These are phyloP conservation scores for Didymella arachidicola DNA, from an alignment of 2,329 filamentous ascomycete species.

Conservation along the genomic window DNA sequence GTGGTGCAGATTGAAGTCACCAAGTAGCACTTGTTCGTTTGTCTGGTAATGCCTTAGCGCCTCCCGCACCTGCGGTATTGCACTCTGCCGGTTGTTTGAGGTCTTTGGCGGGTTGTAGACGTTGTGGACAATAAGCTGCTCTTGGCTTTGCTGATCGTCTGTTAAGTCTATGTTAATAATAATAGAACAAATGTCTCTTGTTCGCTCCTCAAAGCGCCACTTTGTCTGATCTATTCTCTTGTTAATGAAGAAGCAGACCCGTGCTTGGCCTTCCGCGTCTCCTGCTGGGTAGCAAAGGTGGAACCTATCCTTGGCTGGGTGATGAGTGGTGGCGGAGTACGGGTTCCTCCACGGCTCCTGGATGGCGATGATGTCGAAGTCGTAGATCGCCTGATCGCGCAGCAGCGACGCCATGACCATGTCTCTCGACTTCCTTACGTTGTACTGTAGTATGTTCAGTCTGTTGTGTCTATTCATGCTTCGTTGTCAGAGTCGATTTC, in stretches of 20 bases:
- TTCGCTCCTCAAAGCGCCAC: conserved; percentile 19
- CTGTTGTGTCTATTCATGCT: too few relatives aligned
- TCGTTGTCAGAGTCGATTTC: too few relatives aligned
- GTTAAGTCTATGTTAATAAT: too few relatives aligned
- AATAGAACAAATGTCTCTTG: too few relatives aligned
- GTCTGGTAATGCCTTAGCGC: background rate
- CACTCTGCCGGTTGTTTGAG: background rate
- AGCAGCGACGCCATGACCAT: conserved; percentile 34
- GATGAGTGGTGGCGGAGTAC: conserved; percentile 30
- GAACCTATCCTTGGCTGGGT: conserved; percentile 23
- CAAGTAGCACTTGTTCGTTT: background rate
- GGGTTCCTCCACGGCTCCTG: conserved; percentile 26
- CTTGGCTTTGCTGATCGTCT: conserved; percentile 9
- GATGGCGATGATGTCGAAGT: conserved; percentile 35
- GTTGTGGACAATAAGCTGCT: background rate
- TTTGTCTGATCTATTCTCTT: conserved; percentile 28
- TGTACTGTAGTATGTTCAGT: conserved; percentile 35
- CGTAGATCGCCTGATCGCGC: conserved; percentile 25
- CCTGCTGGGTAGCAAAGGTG: conserved; percentile 14
- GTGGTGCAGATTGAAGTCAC: background rate
- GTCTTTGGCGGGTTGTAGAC: conserved; percentile 3
- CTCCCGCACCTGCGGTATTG: background rate
- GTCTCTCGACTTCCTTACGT: conserved; percentile 30
- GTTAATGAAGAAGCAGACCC: conserved; percentile 39
- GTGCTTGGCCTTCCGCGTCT: conserved; percentile 17